Percentiles rank a stretch among this genome's conserved stretches.
These are phyloP conservation scores for Cryptosporidium viatorum DNA, from an alignment of 169 alveolate genomes.

Conservation along the genomic window DNA sequence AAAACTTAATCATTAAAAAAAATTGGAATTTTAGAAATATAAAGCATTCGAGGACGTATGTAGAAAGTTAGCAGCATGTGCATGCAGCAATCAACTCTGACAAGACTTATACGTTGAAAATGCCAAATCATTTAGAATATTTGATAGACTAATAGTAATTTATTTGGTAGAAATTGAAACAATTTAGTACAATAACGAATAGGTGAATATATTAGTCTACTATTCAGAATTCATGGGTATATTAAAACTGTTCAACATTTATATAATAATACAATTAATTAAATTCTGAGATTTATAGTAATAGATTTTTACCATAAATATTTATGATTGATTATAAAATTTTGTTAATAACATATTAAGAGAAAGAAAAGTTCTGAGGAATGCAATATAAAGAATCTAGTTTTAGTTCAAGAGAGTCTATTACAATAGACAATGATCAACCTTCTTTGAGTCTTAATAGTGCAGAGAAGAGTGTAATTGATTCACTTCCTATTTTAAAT, in stretches of 20 bases:
- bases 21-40: neutral
- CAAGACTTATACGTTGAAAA: constrained; percentile 31
- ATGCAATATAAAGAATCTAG: neutral
- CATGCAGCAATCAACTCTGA: constrained; percentile 6
- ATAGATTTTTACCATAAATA: neutral
- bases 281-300: neutral
- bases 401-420: neutral
- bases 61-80: constrained; percentile 7
- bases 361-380: neutral
- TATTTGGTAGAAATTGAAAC: neutral
- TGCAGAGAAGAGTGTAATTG: constrained; percentile 13
- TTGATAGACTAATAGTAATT: neutral
- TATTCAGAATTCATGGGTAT: neutral
- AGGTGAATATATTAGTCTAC: neutral
- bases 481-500: constrained; percentile 49
- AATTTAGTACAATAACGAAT: neutral
- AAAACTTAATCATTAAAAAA: neutral
- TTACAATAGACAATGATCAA: neutral
- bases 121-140: constrained; percentile 20
- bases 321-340: neutral
- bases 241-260: neutral
- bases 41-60: neutral
- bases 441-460: neutral
- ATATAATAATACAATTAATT: neutral
- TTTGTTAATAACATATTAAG: neutral